Base-by-base conservation (phyloP, 306 rosid species). In the Glycine soja region DNA sequence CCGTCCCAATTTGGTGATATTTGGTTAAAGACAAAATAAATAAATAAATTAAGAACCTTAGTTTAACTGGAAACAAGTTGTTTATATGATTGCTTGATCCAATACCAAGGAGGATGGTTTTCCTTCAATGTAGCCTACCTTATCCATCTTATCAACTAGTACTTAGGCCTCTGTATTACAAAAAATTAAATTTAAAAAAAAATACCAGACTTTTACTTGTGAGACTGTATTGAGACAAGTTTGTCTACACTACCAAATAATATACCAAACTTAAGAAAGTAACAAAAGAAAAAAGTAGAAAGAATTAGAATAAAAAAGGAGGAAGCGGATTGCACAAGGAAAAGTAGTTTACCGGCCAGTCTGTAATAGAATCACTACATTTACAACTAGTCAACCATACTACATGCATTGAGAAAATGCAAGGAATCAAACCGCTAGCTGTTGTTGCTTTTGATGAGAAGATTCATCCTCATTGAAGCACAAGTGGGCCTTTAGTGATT, bases 401-500 rank as follows among this genome's bases (percentile, higher is more conserved):
- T 73, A 73, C 76, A 80, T 57, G 86, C 89, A 78, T 73, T 72
- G 72, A 62, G 77, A 45, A 64, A 81, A 78, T 80, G 75, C 81
- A 57, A 3, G 54, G 73, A 56, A 57, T 88, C 83, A 95, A 85
- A 89, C 97, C 84, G 96, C 94, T 71, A 93, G 88, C 59, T 90
- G 91, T 75, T 90, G 94, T 38, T 38, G 43, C 16, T 88, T 86
- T 72, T 90, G 91, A 82, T 86, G 92, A 3, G 93, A 83, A 80
- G 97, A 63, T 84, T 95, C 96, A 78, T 93, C 99, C 43, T 95
- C 94, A 81, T 87, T 90, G 85, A 87, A 90, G 79, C 96, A 88
- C 77, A 86, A 87, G 45, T 86, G 95, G 72, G 79, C 56, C 58
- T 88, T 91, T 18, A 83, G 72, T 66, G 93, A 88, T 74, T 80